Base-by-base conservation (phyloP, 2,329 filamentous ascomycete genomes). In the Acephala macrosclerotiorum region DNA sequence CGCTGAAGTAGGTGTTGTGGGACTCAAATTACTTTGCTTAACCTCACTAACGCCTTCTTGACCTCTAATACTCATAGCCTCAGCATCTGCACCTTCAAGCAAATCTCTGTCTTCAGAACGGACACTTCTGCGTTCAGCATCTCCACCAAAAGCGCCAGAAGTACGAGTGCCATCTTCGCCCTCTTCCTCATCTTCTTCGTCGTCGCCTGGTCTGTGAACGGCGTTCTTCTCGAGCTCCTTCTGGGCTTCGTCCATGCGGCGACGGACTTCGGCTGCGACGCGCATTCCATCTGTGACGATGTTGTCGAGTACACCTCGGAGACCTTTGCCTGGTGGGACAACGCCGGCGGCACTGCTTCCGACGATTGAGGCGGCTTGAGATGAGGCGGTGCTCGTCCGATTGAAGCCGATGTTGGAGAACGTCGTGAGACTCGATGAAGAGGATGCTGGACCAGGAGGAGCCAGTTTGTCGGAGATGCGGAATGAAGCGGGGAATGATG, bases 241-340 rank as follows among this genome's bases (percentile, higher is more conserved):
- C 79, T 97, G 94, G 2, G 95, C 95, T 77, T 99, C 96, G 69
- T 99, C 95, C 91, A 98, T 97, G 53, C 94, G 86, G 73, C 94
- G 88, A 71, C 92, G 86, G 60, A 99, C 95, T 78, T 99, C 96
- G 0, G 91, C 92, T 0, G 96, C 96, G 65, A 98, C 95, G 38
- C 95, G 90, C 89, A 98, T 97, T 49, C 96, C 96, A 76, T 99
- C 96, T 1, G 92, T 97, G 70, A 98, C 96, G 73, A 99, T 98
- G 73, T 97, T 97, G 80, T 99, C 96, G 45, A 99, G 83, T 66
- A 99, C 96, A 22, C 96, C 96, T 49, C 96, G 87, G 1, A 99
- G 85, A 25, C 96, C 93, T 70, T 94, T 91, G 20, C 85, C 85
- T 1, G 87, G 72, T 63, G 74, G 71, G 14, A 76, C 74, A 6